phyloP scores from a whole-genome alignment of 2,329 filamentous ascomycete genomes.

The Harringtonia aguacate region DNA sequence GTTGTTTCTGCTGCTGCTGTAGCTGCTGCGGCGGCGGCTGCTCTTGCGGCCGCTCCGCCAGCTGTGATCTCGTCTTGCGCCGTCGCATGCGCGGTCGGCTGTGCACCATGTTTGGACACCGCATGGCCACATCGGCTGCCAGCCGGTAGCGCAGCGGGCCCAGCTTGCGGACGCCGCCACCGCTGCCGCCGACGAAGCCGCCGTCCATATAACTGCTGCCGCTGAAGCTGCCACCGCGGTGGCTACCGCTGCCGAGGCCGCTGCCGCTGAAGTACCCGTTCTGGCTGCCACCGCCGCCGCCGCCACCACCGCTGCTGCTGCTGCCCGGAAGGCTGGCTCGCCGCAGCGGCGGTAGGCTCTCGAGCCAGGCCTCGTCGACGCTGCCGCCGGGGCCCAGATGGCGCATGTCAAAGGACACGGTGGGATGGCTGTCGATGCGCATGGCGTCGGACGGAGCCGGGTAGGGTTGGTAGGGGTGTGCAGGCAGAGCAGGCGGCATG shows the following conservation, averaged over 20 bases:
- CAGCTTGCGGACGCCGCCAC: constrained; percentile 11
- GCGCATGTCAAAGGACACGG: background rate
- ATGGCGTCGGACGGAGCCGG: too few relatives aligned
- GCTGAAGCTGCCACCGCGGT: too few relatives aligned
- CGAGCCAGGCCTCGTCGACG: constrained; percentile 10
- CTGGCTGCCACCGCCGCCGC: too few relatives aligned
- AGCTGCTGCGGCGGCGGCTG: background rate
- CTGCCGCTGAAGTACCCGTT: too few relatives aligned
- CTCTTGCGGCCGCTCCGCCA: background rate
- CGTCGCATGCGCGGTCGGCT: constrained; percentile 24
- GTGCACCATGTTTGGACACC: constrained; percentile 21
- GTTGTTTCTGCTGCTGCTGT: background rate
- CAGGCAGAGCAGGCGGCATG: too few relatives aligned
- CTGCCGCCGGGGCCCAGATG: constrained; percentile 4
- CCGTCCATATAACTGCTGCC: too few relatives aligned
- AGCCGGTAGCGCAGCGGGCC: constrained; percentile 16
- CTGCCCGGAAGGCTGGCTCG: too few relatives aligned
- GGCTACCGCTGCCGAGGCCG: too few relatives aligned
- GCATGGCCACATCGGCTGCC: constrained; percentile 19
- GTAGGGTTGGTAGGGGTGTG: too few relatives aligned
- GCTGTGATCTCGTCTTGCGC: constrained; percentile 8
- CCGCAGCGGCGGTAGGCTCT: constrained; percentile 12
- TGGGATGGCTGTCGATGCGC: too few relatives aligned
- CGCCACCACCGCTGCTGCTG: background rate
- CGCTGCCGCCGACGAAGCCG: too few relatives aligned